These are phyloP conservation scores for Paracoccidioides brasiliensis DNA, from an alignment of 2,329 filamentous ascomycete genomes.

Conservation along the genomic window DNA sequence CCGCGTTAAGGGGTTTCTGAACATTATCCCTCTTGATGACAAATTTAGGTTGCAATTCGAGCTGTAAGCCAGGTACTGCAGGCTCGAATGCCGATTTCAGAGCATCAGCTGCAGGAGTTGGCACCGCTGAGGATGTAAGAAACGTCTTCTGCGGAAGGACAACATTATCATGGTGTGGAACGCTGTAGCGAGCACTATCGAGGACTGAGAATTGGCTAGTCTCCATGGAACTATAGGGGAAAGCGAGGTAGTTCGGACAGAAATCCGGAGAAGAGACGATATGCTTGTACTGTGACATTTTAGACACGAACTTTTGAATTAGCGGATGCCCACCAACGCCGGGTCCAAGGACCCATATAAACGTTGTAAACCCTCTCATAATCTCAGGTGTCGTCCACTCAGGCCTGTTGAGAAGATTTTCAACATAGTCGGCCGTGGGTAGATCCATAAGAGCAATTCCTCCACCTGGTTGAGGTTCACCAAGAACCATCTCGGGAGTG, in stretches of 20 bases:
- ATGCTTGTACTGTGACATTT: slow-evolving; percentile 52
- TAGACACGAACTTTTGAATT: slow-evolving; percentile 56
- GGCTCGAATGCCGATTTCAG: slow-evolving; percentile 9
- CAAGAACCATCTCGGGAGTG: slow-evolving; percentile 79
- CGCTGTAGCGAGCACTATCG: slow-evolving; percentile 58
- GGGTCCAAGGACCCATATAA: slow-evolving; percentile 72
- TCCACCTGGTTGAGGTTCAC: slow-evolving; percentile 49
- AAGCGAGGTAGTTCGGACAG: slow-evolving; percentile 60
- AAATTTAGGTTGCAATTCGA: slow-evolving; percentile 36
- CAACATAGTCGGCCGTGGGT: slow-evolving; percentile 56
- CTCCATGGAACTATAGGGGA: slow-evolving; percentile 54
- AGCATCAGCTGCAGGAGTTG: not conserved
- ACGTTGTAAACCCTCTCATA: slow-evolving; percentile 51
- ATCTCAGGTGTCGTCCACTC: slow-evolving; percentile 58
- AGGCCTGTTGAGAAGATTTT: slow-evolving; percentile 52
- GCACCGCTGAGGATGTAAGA: not conserved
- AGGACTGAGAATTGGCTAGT: slow-evolving; percentile 58
- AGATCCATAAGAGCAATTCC: slow-evolving; percentile 74
- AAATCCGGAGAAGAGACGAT: slow-evolving; percentile 62
- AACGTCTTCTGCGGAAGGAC: slow-evolving; percentile 19
- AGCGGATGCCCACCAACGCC: slow-evolving; percentile 50
- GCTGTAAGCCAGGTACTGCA: slow-evolving; percentile 31
- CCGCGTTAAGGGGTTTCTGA: slow-evolving; percentile 17
- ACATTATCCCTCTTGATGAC: slow-evolving; percentile 21
- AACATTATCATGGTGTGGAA: slow-evolving; percentile 54